Base-by-base conservation (phyloP, 129 eudicot genomes). In the Chrysanthemum lavandulifolium region DNA sequence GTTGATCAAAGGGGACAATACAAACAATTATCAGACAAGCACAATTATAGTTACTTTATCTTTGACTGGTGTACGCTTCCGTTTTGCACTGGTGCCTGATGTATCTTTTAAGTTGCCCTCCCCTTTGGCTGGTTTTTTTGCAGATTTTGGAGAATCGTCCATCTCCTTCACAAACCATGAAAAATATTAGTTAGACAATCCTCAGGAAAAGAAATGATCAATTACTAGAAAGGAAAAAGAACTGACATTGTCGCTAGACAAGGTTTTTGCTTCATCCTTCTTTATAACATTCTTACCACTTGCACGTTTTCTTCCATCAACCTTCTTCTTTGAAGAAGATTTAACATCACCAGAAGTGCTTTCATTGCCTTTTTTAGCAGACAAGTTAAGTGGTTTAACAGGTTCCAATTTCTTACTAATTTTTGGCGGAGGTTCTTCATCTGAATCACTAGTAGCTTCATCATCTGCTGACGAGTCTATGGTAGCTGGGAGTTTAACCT, bases 61-160 rank as follows among this genome's bases (percentile, higher is more conserved):
- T 64, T 77, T 75, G 76, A 75, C 86, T 15, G 87, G 62, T n/a
- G 82, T 60, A 33, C 87, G 87, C 80, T 94, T 90, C 64, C 97
- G 81, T 88, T 94, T 94, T 63, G 89, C 71, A 80, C 76, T 78
- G 8, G 53, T 71, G 36, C 50, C 78, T 7, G 93, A 74, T 40
- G 86, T 79, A 73, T 85, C 82, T 50, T 80, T 89, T n/a, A 53
- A 10, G 62, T 48, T 36, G 56, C 47, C 79, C 73, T 92, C 86
- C 68, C 68, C 85, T 85, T 87, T 89, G 45, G 82, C 75, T 61
- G 84, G 76, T 82, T 92, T 89, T 60, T 67, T 10, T 12, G 83
- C 69, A 50, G 91, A 71, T 68, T 80, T 86, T 5, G 84, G 84
- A 25, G 95, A 82, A 72, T 80, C 16, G 43, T 53, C 80, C 75